Conservation (phyloP, 805 yeast species). For the Metschnikowia baotianmanensis region DNA sequence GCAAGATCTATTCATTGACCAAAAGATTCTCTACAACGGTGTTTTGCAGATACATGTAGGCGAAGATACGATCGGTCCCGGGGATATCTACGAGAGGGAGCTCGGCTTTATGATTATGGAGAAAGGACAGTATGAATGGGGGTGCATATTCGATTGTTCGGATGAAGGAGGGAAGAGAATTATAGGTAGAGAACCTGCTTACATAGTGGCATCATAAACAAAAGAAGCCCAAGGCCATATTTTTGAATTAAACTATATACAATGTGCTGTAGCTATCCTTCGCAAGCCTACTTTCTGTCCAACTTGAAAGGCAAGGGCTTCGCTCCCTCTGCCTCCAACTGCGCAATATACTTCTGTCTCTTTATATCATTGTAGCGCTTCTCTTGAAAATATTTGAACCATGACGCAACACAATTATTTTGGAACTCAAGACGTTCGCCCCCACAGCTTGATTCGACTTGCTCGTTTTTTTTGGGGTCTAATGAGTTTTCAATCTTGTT, state of each 20-base stretch:
- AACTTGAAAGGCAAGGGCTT: constrained; percentile 28
- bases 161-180: constrained; percentile 19
- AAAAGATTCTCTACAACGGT: constrained; percentile 70
- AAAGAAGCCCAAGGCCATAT: background rate
- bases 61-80: constrained; percentile 37
- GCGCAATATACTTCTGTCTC: constrained; percentile 63
- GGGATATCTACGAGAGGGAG: constrained; percentile 39
- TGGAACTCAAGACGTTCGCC: constrained; percentile 57
- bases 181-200: constrained; percentile 33
- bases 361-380: constrained; percentile 77
- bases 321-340: constrained; percentile 65
- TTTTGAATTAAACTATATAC: constrained; percentile 10
- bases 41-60: constrained; percentile 56
- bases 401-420: constrained; percentile 74
- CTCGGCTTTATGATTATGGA: constrained; percentile 67
- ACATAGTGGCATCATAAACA: constrained; percentile 25
- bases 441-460: constrained; percentile 58
- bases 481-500: constrained; percentile 69
- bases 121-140: constrained; percentile 82
- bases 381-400: constrained; percentile 90
- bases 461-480: constrained; percentile 46
- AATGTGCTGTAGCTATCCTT: background rate
- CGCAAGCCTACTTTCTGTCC: constrained; percentile 20
- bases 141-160: constrained; percentile 37
- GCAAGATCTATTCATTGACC: constrained; percentile 39